Percentiles rank a stretch among this genome's conserved stretches.
Conservation (phyloP, 2,329 filamentous ascomycete species). For the Hypoxylon rubiginosum region DNA sequence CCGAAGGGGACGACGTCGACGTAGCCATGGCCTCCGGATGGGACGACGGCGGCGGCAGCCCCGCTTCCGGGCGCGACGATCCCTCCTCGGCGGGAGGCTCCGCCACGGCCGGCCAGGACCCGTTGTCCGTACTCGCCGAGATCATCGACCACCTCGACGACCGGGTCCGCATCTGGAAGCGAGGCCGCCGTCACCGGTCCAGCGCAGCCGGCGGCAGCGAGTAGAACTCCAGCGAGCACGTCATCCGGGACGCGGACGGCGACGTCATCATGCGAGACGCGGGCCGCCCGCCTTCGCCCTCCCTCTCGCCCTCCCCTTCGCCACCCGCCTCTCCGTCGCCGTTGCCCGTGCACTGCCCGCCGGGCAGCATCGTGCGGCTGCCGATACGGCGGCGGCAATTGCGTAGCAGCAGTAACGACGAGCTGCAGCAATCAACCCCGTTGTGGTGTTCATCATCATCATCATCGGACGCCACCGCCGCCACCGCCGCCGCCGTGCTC, state of each 20-base stretch:
- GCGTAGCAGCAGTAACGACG: not conserved
- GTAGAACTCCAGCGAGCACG: no score
- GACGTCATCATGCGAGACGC: constrained; percentile 35
- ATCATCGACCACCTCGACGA: constrained; percentile 15
- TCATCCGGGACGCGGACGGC: constrained; percentile 28
- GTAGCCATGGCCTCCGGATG: not conserved
- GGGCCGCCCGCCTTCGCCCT: not conserved
- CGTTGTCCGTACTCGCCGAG: constrained; percentile 9
- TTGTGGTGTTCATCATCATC: no score
- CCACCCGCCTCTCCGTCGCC: not conserved
- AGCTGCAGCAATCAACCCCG: not conserved
- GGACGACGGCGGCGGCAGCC: not conserved
- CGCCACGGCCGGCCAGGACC: not conserved
- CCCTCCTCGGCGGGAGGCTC: not conserved
- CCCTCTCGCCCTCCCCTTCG: not conserved
- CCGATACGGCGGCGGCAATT: constrained; percentile 22
- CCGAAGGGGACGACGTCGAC: not conserved
- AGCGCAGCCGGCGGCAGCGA: not conserved
- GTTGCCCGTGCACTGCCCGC: not conserved
- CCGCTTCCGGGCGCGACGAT: not conserved
- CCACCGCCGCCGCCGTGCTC: no score
- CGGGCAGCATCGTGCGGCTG: constrained; percentile 21
- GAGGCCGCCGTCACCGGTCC: not conserved
- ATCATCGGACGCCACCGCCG: no score
- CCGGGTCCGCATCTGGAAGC: not conserved